Evolutionary conservation across 2,329 filamentous ascomycete genomes (phyloP).

Genomic region (Coleophoma eucalyptorum): DNA sequence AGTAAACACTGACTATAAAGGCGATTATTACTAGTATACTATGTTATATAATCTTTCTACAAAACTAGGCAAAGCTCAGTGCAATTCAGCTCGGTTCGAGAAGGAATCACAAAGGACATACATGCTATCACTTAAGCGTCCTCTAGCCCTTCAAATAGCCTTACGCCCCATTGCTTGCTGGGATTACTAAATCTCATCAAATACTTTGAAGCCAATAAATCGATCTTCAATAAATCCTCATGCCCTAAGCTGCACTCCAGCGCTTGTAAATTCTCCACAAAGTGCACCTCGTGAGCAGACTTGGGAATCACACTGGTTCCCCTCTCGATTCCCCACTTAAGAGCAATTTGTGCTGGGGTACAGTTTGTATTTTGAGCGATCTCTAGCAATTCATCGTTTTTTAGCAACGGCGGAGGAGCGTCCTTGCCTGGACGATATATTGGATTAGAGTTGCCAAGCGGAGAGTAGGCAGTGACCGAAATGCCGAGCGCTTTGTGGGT

Average conservation of each 20-base stretch:
- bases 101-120: neutral
- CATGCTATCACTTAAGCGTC: neutral
- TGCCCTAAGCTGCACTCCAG: slow-evolving; percentile 38
- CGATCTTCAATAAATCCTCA: slow-evolving; percentile 31
- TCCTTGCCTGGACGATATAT: slow-evolving; percentile 33
- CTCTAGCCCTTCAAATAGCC: slow-evolving; percentile 12
- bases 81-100: no score
- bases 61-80: no score
- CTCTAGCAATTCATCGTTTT: slow-evolving; percentile 35
- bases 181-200: slow-evolving; percentile 23
- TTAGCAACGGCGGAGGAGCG: slow-evolving; percentile 24
- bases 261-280: slow-evolving; percentile 41
- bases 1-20: no score
- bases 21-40: no score
- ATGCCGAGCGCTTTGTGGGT: slow-evolving; percentile 25
- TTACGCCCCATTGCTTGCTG: slow-evolving; percentile 30
- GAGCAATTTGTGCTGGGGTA: slow-evolving; percentile 38
- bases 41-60: no score
- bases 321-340: slow-evolving; percentile 44
- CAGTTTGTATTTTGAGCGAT: slow-evolving; percentile 36
- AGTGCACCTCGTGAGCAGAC: slow-evolving; percentile 32
- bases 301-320: slow-evolving; percentile 48
- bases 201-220: slow-evolving; percentile 28
- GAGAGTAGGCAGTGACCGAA: slow-evolving; percentile 30
- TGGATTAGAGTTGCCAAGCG: slow-evolving; percentile 40